Evolutionary conservation across 176 grass and related monocot genomes (phyloP).

Genomic region (Hsuehochloa calcarea): DNA sequence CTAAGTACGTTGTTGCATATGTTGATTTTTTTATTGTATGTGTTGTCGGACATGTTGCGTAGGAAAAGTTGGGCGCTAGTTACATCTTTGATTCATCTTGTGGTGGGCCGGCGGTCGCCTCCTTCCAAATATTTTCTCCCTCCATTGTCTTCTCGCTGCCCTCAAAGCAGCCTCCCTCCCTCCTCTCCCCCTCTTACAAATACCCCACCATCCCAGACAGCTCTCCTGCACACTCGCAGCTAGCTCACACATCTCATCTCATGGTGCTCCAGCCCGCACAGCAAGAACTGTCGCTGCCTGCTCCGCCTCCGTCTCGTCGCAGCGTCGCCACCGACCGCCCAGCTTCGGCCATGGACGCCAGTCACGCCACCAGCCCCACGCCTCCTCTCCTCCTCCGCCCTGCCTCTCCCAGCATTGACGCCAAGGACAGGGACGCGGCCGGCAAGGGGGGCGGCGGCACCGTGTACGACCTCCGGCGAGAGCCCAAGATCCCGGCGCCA

Average conservation of each 20-base stretch:
- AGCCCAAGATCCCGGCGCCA: conserved; percentile 57
- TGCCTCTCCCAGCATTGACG: conserved; percentile 28
- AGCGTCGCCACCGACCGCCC: conserved; percentile 1
- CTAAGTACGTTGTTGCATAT: too few species aligned
- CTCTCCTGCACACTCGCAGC: conserved; percentile 39
- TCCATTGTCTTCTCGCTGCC: conserved; percentile 7
- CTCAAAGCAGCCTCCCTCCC: background rate
- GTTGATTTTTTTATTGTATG: too few species aligned
- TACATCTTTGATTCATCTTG: background rate
- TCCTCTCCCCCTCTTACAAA: conserved; percentile 57
- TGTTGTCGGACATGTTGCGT: too few species aligned
- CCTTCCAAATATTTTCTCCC: conserved; percentile 15
- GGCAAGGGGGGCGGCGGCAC: background rate
- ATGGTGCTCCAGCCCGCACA: conserved; percentile 38
- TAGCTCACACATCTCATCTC: conserved; percentile 25
- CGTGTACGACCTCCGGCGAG: conserved; percentile 42
- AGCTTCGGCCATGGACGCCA: conserved; percentile 45
- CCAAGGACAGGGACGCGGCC: background rate
- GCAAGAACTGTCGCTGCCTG: conserved; percentile 13
- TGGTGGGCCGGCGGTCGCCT: background rate
- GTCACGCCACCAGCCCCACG: conserved; percentile 19
- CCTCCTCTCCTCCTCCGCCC: conserved; percentile 27
- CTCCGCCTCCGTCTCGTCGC: background rate
- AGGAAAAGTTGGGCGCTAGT: too few species aligned
- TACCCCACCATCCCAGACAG: conserved; percentile 46